Conservation (phyloP, 129 eudicot species). For the sunflower (Helianthus annuus) region DNA sequence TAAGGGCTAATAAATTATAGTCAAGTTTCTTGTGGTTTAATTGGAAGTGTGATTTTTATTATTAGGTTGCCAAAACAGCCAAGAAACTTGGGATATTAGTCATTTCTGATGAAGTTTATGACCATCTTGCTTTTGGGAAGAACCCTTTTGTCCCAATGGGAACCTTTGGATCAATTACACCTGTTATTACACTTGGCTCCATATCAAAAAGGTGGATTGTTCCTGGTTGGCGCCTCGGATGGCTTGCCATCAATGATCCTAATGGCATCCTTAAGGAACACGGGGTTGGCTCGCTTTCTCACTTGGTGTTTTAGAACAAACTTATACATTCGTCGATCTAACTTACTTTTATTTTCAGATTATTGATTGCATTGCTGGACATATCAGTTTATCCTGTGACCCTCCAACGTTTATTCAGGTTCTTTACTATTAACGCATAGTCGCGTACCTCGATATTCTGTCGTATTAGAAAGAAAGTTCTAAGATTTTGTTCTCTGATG, state of each 20-base stretch:
- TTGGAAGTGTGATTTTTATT: background rate
- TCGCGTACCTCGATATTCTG: too few species aligned
- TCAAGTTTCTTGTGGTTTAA: too few species aligned
- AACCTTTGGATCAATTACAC: slow-evolving; percentile 66
- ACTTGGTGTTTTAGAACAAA: background rate
- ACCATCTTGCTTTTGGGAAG: slow-evolving; percentile 70
- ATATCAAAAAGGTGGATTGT: slow-evolving; percentile 87
- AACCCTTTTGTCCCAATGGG: slow-evolving; percentile 87
- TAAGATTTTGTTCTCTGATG: too few species aligned
- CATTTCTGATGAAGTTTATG: slow-evolving; percentile 84
- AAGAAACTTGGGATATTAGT: slow-evolving; percentile 74
- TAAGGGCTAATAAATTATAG: too few species aligned
- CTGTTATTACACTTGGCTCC: slow-evolving; percentile 74
- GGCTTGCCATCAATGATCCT: slow-evolving; percentile 74
- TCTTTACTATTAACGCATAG: background rate
- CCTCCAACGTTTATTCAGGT: slow-evolving; percentile 89
- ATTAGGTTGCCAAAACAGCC: slow-evolving; percentile 78
- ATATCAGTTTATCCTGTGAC: slow-evolving; percentile 57
- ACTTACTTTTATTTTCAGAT: slow-evolving; percentile 41
- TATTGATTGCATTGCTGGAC: slow-evolving; percentile 57
- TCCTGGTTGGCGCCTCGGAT: slow-evolving; percentile 95
- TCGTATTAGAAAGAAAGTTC: too few species aligned
- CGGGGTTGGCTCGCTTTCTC: slow-evolving; percentile 52
- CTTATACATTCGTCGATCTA: background rate
- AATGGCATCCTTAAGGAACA: slow-evolving; percentile 54